Base-by-base conservation (phyloP, 208 protist species). In the Herpetomonas samuelpessoai region DNA sequence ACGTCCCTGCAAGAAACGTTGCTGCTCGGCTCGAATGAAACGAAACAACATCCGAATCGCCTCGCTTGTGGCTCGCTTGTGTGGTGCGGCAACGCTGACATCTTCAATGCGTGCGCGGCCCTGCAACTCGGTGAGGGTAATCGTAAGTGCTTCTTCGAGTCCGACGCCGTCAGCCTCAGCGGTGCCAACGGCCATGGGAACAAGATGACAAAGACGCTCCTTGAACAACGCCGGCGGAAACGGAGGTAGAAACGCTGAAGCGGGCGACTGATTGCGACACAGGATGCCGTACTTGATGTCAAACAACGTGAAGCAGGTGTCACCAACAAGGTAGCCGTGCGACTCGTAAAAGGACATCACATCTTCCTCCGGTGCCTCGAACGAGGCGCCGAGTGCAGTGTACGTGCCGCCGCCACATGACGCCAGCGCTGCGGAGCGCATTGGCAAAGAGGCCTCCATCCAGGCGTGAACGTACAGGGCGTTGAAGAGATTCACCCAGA, bases 241-340 rank as follows among this genome's bases (percentile, higher is more conserved):
- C 3, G 69, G 76, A 24, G 84, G 78, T 1, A 76, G 26, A 9
- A 79, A 48, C 24, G 54, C 54, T 66, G 71, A 77, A 1, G 54
- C 57, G 9, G 75, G 60, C 7, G 75, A 54, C 18, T 62, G 62
- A 55, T 88, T 83, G 12, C 80, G 71, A 31, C 81, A 63, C 10
- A 90, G 65, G 35, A 93, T 76, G 48, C 78, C 80, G 65, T 88
- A 72, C 60, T 93, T 93, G 50, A 93, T 78, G 31, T 83, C 83
- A 25, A 31, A 68, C 12, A 89, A 64, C 3, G 77, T 71, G 12
- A 71, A 58, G 16, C 35, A 22, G 14, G 16, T 19, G 66, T 14
- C 65, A 54, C 19, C 86, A 52, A 93, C 78, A 7, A 65, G 46
- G 38, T 89, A 86, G 3, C 68, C 67, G 65, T 88, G 76, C 16